Conservation (phyloP, 352 stramenopile species). For the Globisporangium cylindrosporum region DNA sequence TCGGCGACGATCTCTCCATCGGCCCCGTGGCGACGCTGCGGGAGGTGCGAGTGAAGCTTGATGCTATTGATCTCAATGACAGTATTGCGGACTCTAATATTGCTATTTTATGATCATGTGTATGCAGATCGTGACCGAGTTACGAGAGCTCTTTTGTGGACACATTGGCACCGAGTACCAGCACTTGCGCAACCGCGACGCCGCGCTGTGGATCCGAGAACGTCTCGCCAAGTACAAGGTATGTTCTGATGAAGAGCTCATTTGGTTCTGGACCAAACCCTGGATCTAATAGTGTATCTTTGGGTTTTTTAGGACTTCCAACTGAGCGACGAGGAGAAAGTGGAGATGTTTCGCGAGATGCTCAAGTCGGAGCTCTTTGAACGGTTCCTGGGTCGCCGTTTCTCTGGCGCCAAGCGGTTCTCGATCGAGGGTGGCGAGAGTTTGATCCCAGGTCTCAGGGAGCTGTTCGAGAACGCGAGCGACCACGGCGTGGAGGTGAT, state of each 20-base stretch:
- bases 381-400: slow-evolving; percentile 95
- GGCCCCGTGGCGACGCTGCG: slow-evolving; percentile 74
- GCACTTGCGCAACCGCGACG: slow-evolving; percentile 94
- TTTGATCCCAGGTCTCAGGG: slow-evolving; percentile 94
- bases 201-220: slow-evolving; percentile 76
- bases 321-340: slow-evolving; percentile 85
- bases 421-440: slow-evolving; percentile 97
- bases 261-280: not conserved
- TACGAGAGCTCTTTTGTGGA: slow-evolving; percentile 96
- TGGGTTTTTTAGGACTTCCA: slow-evolving; percentile 25
- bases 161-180: slow-evolving; percentile 98
- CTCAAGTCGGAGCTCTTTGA: slow-evolving; percentile 97
- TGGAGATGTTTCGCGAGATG: slow-evolving; percentile 94
- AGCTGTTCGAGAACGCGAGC: slow-evolving; percentile 93
- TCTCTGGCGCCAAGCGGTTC: slow-evolving; percentile 96
- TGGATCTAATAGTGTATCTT: not conserved
- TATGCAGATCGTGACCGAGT: slow-evolving; percentile 90
- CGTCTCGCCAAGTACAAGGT: slow-evolving; percentile 67
- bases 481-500: slow-evolving; percentile 96
- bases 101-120: not conserved
- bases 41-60: slow-evolving; percentile 28
- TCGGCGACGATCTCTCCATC: slow-evolving; percentile 85
- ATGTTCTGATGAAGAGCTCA: not conserved
- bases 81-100: not conserved
- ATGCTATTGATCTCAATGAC: not conserved